These are phyloP conservation scores for Penicillium polonicum DNA, from an alignment of 2,329 filamentous ascomycete species.

Conservation along the genomic window DNA sequence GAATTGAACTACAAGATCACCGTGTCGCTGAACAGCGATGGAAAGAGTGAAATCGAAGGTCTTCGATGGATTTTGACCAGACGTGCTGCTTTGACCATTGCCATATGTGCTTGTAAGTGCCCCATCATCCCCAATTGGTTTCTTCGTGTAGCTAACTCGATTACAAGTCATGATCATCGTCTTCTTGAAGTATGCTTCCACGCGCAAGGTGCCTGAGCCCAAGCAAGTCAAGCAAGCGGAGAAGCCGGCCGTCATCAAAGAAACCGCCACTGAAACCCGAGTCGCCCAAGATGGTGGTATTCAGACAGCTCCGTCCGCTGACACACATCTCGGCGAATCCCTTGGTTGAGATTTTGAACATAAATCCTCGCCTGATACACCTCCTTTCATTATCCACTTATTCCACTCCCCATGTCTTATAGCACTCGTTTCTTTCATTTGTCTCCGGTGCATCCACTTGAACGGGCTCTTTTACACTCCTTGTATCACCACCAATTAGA, in stretches of 20 bases:
- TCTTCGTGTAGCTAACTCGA: conserved; percentile 10
- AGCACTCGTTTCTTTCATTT: conserved; percentile 8
- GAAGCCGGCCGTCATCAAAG: conserved; percentile 32
- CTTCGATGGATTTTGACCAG: conserved; percentile 79
- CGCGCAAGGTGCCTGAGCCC: conserved; percentile 37
- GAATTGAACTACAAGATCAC: conserved; percentile 97
- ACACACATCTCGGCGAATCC: conserved; percentile 31
- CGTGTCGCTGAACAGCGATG: conserved; percentile 82
- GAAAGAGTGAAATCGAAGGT: conserved; percentile 86
- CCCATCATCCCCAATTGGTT: neutral
- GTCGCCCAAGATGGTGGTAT: conserved; percentile 18
- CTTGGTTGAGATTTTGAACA: conserved; percentile 25
- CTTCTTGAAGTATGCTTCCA: conserved; percentile 47
- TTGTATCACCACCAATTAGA: conserved; percentile 19
- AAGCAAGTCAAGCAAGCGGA: conserved; percentile 34
- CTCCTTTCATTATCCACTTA: neutral
- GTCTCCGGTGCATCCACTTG: neutral
- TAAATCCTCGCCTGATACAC: neutral
- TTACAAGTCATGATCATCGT: conserved; percentile 48
- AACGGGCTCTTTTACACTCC: neutral
- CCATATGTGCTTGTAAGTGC: conserved; percentile 48
- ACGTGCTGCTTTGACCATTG: conserved; percentile 62
- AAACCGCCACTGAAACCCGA: conserved; percentile 28
- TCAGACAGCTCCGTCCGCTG: conserved; percentile 16
- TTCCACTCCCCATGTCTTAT: neutral